Evolutionary conservation across 495 filamentous ascomycete species (phyloP).

Genomic region (Xylaria nigripes): DNA sequence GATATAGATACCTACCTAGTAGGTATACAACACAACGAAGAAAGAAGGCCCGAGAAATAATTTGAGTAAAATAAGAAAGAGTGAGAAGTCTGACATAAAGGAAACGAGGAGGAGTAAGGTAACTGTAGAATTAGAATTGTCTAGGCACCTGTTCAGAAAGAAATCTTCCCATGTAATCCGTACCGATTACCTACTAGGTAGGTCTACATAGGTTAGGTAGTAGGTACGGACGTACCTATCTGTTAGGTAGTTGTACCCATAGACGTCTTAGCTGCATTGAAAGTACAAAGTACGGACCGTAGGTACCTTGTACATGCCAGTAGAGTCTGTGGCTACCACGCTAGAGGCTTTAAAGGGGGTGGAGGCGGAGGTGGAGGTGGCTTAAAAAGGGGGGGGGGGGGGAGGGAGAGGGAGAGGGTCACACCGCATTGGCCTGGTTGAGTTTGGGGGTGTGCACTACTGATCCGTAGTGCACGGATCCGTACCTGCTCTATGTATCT

Average conservation of each 20-base stretch:
- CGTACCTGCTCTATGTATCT: too few species aligned
- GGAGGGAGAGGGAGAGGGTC: too few species aligned
- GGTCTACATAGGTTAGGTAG: too few species aligned
- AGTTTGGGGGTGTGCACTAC: not conserved
- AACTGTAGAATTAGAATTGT: too few species aligned
- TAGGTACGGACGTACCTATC: too few species aligned
- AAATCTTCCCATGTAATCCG: too few species aligned
- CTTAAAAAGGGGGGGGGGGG: not conserved
- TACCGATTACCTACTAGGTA: too few species aligned
- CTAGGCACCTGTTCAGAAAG: too few species aligned
- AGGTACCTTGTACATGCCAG: not conserved
- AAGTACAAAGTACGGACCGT: not conserved
- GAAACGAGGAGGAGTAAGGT: not conserved
- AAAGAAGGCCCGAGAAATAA: not conserved
- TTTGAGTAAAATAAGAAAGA: not conserved
- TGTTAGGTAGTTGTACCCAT: too few species aligned
- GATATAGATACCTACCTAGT: not conserved
- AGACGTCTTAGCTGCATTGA: not conserved
- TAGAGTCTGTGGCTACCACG: not conserved
- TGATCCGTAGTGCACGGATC: too few species aligned
- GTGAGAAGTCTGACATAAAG: not conserved
- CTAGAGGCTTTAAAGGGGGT: conserved; percentile 5
- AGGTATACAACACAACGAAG: conserved; percentile 1
- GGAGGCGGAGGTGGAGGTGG: conserved; percentile 1
- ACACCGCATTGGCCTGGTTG: not conserved